Evolutionary conservation across 768 basidiomycete species (phyloP).

Genomic region (Artomyces pyxidatus): DNA sequence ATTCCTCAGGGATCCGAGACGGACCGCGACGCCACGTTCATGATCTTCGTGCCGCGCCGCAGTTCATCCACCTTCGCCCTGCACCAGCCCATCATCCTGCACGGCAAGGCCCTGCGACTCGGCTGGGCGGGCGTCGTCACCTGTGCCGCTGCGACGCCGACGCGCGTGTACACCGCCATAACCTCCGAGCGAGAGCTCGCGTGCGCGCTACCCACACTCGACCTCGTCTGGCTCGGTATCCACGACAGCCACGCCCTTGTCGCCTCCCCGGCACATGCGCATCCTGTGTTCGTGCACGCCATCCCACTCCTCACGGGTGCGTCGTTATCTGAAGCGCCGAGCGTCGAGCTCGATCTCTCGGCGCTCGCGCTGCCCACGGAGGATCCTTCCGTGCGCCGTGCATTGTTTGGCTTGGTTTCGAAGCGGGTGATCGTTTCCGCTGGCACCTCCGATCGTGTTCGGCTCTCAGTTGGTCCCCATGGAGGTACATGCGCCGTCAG

Average conservation of each 20-base stretch:
- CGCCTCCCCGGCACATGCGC: conserved; percentile 5
- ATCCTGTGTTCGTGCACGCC: conserved; percentile 6
- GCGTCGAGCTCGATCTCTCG: conserved; percentile 7
- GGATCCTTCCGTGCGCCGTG: background rate
- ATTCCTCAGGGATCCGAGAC: conserved; percentile 4
- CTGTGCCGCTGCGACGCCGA: conserved; percentile 4
- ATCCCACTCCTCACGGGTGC: conserved; percentile 8
- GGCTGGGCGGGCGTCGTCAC: conserved; percentile 4
- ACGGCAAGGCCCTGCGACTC: conserved; percentile 11
- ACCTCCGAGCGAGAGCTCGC: conserved; percentile 5
- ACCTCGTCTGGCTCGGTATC: conserved; percentile 14
- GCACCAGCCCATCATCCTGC: conserved; percentile 15
- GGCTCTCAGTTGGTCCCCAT: conserved; percentile 18
- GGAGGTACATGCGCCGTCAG: conserved; percentile 25
- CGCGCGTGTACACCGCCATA: conserved; percentile 11
- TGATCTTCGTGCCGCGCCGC: conserved; percentile 11
- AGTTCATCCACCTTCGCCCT: conserved; percentile 9
- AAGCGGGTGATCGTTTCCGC: conserved; percentile 1
- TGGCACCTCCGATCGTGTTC: conserved; percentile 12
- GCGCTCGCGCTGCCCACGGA: conserved; percentile 1
- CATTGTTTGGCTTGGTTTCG: conserved; percentile 2
- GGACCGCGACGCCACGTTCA: conserved; percentile 9
- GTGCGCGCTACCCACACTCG: conserved; percentile 8
- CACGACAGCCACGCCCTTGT: conserved; percentile 11
- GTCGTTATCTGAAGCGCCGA: background rate